Percentiles rank a stretch among this genome's conserved stretches.
phyloP scores from a whole-genome alignment of 2,329 filamentous ascomycete species.

The Colletotrichum endophyticum region DNA sequence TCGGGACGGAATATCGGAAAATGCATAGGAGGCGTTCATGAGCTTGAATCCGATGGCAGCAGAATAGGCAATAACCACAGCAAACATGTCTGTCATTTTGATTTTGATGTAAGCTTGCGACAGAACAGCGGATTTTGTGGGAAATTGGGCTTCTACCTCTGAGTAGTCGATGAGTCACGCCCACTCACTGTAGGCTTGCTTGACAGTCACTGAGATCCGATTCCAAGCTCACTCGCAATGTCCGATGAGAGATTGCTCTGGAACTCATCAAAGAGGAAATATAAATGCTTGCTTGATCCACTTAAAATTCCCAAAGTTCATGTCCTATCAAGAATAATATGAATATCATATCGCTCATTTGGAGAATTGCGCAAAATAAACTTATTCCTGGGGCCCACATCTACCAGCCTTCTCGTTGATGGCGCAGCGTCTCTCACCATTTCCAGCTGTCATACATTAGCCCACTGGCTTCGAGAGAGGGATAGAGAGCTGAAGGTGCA shows the following conservation, averaged over 20 bases:
- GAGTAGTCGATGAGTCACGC: neutral
- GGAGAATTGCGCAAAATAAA: accelerated
- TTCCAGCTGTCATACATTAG: neutral
- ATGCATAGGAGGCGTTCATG: neutral
- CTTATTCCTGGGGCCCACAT: neutral
- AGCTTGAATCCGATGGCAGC: neutral
- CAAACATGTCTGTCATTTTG: neutral
- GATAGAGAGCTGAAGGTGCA: neutral
- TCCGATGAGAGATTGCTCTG: neutral
- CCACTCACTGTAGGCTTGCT: neutral
- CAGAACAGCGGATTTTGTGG: neutral
- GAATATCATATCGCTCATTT: neutral
- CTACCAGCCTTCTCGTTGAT: neutral
- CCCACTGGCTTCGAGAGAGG: neutral
- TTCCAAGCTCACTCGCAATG: neutral
- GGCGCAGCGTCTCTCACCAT: neutral
- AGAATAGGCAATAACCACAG: neutral
- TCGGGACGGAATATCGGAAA: neutral
- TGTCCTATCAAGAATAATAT: neutral
- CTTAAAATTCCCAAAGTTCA: neutral
- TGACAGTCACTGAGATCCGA: neutral
- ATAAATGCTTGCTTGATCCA: accelerated
- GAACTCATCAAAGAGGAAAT: neutral
- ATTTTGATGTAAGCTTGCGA: neutral
- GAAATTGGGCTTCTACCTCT: neutral